phyloP scores from a whole-genome alignment of 2,329 filamentous ascomycete genomes.

The Phialocephala sp. region DNA sequence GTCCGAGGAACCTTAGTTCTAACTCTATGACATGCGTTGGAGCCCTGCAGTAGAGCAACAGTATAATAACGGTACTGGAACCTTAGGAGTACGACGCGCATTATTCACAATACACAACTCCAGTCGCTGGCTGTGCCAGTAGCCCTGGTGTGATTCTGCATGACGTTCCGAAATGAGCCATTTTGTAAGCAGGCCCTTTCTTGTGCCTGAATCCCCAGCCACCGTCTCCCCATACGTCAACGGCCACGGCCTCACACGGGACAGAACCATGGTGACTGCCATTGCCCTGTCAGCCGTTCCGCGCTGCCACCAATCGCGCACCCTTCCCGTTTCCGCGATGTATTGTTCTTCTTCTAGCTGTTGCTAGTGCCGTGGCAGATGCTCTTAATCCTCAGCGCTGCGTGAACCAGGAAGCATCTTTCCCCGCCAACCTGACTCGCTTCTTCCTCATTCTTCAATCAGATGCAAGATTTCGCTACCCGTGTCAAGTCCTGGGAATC shows the following conservation, averaged over 20 bases:
- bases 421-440: neutral
- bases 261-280: neutral
- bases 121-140: neutral
- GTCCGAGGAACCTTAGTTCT: neutral
- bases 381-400: neutral
- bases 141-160: neutral
- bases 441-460: conserved; percentile 11
- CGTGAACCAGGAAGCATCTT: neutral
- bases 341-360: neutral
- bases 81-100: neutral
- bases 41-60: neutral
- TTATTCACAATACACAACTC: neutral
- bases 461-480: conserved; percentile 1
- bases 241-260: neutral
- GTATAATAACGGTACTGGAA: neutral
- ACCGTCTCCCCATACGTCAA: too few species aligned
- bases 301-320: neutral
- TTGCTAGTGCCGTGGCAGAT: neutral
- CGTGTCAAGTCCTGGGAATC: neutral
- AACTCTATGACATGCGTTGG: neutral
- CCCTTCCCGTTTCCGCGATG: neutral
- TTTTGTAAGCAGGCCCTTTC: neutral
- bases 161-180: conserved; percentile 1
- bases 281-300: neutral
- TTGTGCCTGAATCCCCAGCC: conserved; percentile 4